Conservation (phyloP, 306 rosid genomes). For the Cucurbita argyrosperma region DNA sequence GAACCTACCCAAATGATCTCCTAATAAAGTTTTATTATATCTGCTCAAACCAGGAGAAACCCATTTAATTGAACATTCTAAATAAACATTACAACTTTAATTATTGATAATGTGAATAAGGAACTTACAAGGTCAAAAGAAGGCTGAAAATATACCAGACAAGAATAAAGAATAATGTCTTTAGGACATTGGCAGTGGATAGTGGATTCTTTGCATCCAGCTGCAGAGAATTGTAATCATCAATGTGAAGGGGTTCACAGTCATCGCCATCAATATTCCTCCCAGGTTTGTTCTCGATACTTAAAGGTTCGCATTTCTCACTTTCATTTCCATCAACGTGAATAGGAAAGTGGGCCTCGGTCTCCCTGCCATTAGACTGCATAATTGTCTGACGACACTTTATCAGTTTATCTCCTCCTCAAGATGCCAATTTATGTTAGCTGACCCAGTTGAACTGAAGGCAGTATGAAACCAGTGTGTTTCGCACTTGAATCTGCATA, state of each 20-base stretch:
- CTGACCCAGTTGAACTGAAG: constrained; percentile 31
- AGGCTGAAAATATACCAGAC: constrained; percentile 93
- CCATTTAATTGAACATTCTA: background rate
- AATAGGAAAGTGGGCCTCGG: constrained; percentile 33
- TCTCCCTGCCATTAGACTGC: constrained; percentile 28
- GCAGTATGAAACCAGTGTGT: constrained; percentile 47
- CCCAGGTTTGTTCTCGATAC: constrained; percentile 39
- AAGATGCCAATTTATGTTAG: constrained; percentile 15
- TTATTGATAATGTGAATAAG: background rate
- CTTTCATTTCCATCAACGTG: constrained; percentile 28
- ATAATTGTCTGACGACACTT: constrained; percentile 29
- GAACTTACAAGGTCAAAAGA: constrained; percentile 87
- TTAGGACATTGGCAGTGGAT: constrained; percentile 37
- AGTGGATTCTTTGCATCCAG: constrained; percentile 24
- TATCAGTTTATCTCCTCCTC: constrained; percentile 20
- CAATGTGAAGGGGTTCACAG: constrained; percentile 14
- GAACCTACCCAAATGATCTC: constrained; percentile 83
- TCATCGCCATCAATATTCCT: constrained; percentile 21
- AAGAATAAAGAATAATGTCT: constrained; percentile 70
- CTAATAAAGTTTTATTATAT: constrained; percentile 85
- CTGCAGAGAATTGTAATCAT: constrained; percentile 17
- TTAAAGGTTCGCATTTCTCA: constrained; percentile 48
- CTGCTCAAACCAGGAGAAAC: constrained; percentile 30
- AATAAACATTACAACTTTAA: background rate
- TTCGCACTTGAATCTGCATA: constrained; percentile 26